phyloP scores from a whole-genome alignment of 495 filamentous ascomycete genomes.

The Trichoderma erinaceum region DNA sequence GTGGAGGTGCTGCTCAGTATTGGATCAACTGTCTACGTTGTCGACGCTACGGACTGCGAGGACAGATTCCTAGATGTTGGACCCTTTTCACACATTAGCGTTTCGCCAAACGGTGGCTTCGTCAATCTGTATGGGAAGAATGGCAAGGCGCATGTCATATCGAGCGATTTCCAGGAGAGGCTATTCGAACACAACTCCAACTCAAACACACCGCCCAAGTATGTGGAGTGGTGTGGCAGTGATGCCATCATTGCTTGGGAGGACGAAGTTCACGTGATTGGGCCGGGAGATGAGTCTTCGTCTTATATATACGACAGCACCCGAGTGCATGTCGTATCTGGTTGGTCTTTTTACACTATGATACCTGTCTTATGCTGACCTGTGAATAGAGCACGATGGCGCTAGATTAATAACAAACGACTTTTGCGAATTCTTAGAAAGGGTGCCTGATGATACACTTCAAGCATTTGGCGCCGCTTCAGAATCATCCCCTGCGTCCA shows the following conservation, averaged over 20 bases:
- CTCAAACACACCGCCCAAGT: slow-evolving; percentile 76
- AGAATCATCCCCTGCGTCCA: slow-evolving; percentile 71
- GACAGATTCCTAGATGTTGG: slow-evolving; percentile 86
- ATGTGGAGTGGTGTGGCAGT: slow-evolving; percentile 93
- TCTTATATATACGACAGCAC: slow-evolving; percentile 80
- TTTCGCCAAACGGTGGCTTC: slow-evolving; percentile 86
- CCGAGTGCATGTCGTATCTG: slow-evolving; percentile 76
- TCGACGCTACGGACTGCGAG: slow-evolving; percentile 83
- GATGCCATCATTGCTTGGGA: slow-evolving; percentile 95
- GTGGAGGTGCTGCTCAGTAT: slow-evolving; percentile 91
- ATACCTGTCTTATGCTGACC: background rate
- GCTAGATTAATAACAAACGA: slow-evolving; percentile 83
- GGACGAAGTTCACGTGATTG: slow-evolving; percentile 94
- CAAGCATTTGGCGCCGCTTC: slow-evolving; percentile 86
- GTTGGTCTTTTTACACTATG: slow-evolving; percentile 43
- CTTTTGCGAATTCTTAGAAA: slow-evolving; percentile 91
- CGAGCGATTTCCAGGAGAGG: slow-evolving; percentile 85
- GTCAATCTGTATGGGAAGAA: slow-evolving; percentile 79
- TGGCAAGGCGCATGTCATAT: slow-evolving; percentile 88
- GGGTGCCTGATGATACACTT: slow-evolving; percentile 80
- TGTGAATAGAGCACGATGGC: slow-evolving; percentile 70
- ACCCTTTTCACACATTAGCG: slow-evolving; percentile 81
- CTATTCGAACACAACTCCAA: slow-evolving; percentile 87
- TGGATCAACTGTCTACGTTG: slow-evolving; percentile 72
- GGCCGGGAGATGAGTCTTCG: slow-evolving; percentile 70